Evolutionary conservation across 1,284 basidiomycete genomes (phyloP), one percentile per base, ranked within the genome.

Genomic region (Wallemia mellicola): DNA sequence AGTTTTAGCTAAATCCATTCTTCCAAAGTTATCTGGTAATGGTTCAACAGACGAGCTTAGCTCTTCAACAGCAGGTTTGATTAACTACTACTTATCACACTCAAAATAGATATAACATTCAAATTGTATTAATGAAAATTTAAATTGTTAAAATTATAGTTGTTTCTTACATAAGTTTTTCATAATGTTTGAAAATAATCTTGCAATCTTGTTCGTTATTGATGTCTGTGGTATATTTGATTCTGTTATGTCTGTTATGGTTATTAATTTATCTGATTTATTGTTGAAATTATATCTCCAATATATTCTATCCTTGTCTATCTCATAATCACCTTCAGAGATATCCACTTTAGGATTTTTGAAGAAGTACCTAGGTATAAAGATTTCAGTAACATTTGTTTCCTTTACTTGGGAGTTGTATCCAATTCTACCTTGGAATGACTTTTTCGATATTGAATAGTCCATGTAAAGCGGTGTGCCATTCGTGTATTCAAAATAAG

Each of bases 71-170:
- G 86, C 86, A 5, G 86, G 88, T 48, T 75, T 94, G 62, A 91
- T 95, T 70, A 83, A 92, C 73, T 89, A 84, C 72, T 94, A 89
- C 73, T 85, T 89, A 76, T 81, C 82, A 68, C 75, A 81, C 73
- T 77, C 86, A 60, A 69, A 71, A 65, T 68, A 64, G 62, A 30
- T 28, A n/a, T 19, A 25, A 11, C 5, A 17, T 48, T 48, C 5
- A 15, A 17, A n/a, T 48, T 11, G 9, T 48, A 15, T 48, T 48
- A 17, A 5, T 48, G 22, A n/a, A 48, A 48, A 48, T 48, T 17
- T n/a, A 48, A 48, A 11, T 48, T 48, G 28, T 30, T 17, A 17
- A 32, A 32, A 32, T 19, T 19, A 32, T 32, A 19, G 7, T 32
- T 32, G 9, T 9, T 9, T 19, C 7, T 19, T 32, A 32, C 30